Conservation (phyloP, 1,284 basidiomycete species). For the Athelia sp. region DNA sequence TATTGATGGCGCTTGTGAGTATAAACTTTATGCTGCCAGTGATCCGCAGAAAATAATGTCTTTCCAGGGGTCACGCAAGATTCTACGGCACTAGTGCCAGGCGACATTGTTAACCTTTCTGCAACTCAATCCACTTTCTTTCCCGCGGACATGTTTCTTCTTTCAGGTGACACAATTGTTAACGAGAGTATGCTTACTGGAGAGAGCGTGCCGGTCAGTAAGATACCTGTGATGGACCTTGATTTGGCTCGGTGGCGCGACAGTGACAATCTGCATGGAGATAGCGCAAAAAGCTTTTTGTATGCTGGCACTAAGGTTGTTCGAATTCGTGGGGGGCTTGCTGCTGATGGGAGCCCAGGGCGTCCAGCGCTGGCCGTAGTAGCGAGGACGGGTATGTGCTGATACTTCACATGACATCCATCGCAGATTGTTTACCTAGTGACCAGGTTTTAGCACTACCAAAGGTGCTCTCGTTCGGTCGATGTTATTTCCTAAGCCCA, state of each 20-base stretch:
- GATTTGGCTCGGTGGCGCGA: slow-evolving; percentile 70
- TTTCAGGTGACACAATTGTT: slow-evolving; percentile 95
- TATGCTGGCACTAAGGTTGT: slow-evolving; percentile 93
- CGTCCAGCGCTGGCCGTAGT: slow-evolving; percentile 84
- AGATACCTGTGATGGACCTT: slow-evolving; percentile 72
- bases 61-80: slow-evolving; percentile 64
- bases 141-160: slow-evolving; percentile 89
- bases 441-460: slow-evolving; percentile 89
- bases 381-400: slow-evolving; percentile 74
- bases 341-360: slow-evolving; percentile 46
- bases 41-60: not conserved
- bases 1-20: slow-evolving; percentile 68
- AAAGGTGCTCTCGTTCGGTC: slow-evolving; percentile 95
- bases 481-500: slow-evolving; percentile 98
- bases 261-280: slow-evolving; percentile 59
- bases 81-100: slow-evolving; percentile 84
- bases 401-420: not conserved
- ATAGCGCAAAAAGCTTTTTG: slow-evolving; percentile 83
- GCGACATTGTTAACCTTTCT: slow-evolving; percentile 90
- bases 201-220: slow-evolving; percentile 92
- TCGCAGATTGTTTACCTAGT: slow-evolving; percentile 2
- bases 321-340: slow-evolving; percentile 73
- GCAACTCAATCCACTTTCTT: slow-evolving; percentile 72
- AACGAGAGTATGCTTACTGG: slow-evolving; percentile 99
- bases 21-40: too few species aligned